phyloP scores from a whole-genome alignment of 176 grass and related monocot species.

The Ananas comosus region DNA sequence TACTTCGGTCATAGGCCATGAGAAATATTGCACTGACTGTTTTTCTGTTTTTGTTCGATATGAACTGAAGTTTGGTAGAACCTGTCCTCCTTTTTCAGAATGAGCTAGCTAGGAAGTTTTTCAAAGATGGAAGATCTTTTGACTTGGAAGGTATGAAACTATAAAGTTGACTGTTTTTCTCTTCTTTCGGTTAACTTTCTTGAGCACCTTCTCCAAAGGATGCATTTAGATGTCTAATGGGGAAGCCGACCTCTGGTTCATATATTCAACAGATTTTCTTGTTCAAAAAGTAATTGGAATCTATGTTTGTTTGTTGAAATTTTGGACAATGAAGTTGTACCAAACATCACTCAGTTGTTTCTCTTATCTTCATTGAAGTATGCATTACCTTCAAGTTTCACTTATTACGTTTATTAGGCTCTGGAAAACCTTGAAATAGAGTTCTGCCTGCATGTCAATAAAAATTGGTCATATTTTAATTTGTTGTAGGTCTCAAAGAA shows the following conservation, averaged over 20 bases:
- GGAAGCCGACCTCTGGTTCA: too few relatives aligned
- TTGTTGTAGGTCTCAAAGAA: conserved; percentile 70
- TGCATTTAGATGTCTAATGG: too few relatives aligned
- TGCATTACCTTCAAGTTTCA: too few relatives aligned
- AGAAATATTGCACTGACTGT: not conserved
- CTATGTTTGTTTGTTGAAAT: too few relatives aligned
- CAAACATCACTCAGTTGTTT: too few relatives aligned
- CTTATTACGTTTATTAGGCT: too few relatives aligned
- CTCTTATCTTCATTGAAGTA: too few relatives aligned
- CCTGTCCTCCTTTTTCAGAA: conserved; percentile 23
- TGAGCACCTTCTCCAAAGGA: too few relatives aligned
- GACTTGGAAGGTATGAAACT: conserved; percentile 68
- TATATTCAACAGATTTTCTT: too few relatives aligned
- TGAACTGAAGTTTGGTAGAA: not conserved
- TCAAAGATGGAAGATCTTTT: conserved; percentile 87
- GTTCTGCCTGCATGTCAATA: not conserved
- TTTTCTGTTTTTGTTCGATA: not conserved
- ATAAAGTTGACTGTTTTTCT: not conserved
- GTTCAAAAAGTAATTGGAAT: too few relatives aligned
- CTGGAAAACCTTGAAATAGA: too few relatives aligned
- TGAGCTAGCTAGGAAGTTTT: conserved; percentile 76
- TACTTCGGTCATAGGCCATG: not conserved
- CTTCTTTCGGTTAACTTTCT: too few relatives aligned
- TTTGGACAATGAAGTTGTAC: not conserved
- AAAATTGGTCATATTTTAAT: not conserved